Percentiles rank a stretch among this genome's conserved stretches.
Conservation (phyloP, 257 asterid genomes). For the Thymus mandschuricus region DNA sequence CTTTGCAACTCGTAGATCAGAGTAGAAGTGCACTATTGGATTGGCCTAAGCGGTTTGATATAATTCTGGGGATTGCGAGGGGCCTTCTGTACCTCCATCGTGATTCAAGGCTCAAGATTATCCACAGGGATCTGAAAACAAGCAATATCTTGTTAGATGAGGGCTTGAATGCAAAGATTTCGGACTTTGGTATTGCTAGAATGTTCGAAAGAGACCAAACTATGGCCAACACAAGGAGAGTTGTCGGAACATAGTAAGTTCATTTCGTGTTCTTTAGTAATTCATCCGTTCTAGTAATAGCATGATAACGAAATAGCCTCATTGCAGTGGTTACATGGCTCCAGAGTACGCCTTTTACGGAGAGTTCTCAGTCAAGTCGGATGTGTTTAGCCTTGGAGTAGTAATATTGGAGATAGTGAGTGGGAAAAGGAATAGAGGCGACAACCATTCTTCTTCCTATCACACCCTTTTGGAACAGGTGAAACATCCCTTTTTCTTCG, state of each 20-base stretch:
- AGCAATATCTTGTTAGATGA: constrained; percentile 5
- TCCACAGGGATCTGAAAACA: constrained; percentile 1
- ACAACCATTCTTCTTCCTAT: not conserved
- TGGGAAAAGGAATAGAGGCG: constrained; percentile 23
- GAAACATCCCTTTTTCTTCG: too few relatives aligned
- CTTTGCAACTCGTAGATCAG: constrained; percentile 11
- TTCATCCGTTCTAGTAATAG: too few relatives aligned
- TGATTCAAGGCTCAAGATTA: constrained; percentile 1
- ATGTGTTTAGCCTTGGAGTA: constrained; percentile 26
- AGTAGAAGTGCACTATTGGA: constrained; percentile 1
- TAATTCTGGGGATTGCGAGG: constrained; percentile 28
- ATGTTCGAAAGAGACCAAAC: constrained; percentile 4
- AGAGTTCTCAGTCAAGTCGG: constrained; percentile 30
- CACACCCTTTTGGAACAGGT: too few relatives aligned
- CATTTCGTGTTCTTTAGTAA: not conserved
- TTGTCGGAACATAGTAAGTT: constrained; percentile 11
- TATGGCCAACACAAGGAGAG: not conserved
- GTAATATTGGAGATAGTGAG: constrained; percentile 29
- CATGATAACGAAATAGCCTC: too few relatives aligned
- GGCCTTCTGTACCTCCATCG: constrained; percentile 23
- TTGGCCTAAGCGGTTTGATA: constrained; percentile 25
- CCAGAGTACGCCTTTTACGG: constrained; percentile 34
- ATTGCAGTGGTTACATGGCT: constrained; percentile 26
- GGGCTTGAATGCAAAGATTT: constrained; percentile 14
- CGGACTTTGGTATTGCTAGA: constrained; percentile 30